Conservation (phyloP, 192 early-diverging fungal genomes). For the Umbelopsis sp. region DNA sequence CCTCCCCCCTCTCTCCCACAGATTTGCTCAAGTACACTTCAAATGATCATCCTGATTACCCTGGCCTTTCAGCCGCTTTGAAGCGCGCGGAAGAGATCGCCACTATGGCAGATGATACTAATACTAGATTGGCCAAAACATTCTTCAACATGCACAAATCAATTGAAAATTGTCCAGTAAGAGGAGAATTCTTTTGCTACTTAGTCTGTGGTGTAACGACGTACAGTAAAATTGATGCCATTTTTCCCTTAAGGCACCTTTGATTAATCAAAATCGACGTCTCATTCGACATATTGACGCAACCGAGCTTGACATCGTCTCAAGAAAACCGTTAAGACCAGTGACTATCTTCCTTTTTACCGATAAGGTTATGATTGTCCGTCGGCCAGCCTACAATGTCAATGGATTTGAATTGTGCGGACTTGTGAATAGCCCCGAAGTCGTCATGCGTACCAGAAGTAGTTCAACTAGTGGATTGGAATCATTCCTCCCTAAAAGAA, state of each 20-base stretch:
- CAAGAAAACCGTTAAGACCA: slow-evolving; percentile 14
- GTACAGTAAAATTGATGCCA: neutral
- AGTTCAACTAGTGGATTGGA: slow-evolving; percentile 12
- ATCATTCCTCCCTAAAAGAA: neutral
- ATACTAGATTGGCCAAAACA: slow-evolving; percentile 16
- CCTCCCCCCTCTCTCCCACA: neutral
- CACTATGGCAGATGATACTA: slow-evolving; percentile 24
- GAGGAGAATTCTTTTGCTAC: neutral
- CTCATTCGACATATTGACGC: slow-evolving; percentile 27
- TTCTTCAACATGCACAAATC: slow-evolving; percentile 22
- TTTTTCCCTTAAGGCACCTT: slow-evolving; percentile 4
- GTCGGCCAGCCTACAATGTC: slow-evolving; percentile 4
- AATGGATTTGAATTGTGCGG: slow-evolving; percentile 20
- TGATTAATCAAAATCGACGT: slow-evolving; percentile 25
- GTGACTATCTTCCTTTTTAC: slow-evolving; percentile 31
- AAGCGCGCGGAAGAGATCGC: slow-evolving; percentile 14
- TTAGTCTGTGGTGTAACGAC: slow-evolving; percentile 11
- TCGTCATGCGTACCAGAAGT: slow-evolving; percentile 5
- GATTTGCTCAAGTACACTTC: slow-evolving; percentile 10
- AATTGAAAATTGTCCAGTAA: slow-evolving; percentile 28
- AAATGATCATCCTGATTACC: slow-evolving; percentile 22
- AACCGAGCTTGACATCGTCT: slow-evolving; percentile 21
- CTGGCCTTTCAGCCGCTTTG: slow-evolving; percentile 2
- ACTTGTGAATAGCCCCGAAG: slow-evolving; percentile 10
- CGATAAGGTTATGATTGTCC: slow-evolving; percentile 29